phyloP scores from a whole-genome alignment of 306 rosid species.

The Lotus japonicus region DNA sequence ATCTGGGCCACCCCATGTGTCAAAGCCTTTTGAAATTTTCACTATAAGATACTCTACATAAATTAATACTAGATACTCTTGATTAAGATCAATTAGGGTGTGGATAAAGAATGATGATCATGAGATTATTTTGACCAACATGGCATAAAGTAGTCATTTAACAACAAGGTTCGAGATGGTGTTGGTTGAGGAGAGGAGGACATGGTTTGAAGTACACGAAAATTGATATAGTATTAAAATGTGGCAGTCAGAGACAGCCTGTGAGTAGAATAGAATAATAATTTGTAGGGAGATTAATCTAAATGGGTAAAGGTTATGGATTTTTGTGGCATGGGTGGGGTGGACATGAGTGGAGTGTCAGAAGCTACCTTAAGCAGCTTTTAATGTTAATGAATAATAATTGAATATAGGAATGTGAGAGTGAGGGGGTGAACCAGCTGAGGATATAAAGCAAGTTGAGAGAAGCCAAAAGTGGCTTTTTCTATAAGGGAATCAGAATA shows the following conservation, averaged over 20 bases:
- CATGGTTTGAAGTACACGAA: background rate
- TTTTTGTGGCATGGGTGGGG: slow-evolving; percentile 35
- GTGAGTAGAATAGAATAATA: slow-evolving; percentile 15
- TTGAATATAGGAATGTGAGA: background rate
- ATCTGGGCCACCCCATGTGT: background rate
- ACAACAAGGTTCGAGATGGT: background rate
- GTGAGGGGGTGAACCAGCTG: background rate
- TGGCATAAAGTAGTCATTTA: background rate
- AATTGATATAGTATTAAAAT: slow-evolving; percentile 7
- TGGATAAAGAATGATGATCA: background rate
- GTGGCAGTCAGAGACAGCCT: slow-evolving; percentile 22
- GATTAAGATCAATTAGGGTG: background rate
- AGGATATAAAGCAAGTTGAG: slow-evolving; percentile 27
- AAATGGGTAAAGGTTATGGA: slow-evolving; percentile 27
- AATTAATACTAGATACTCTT: slow-evolving; percentile 1
- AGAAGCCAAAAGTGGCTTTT: slow-evolving; percentile 34
- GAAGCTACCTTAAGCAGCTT: slow-evolving; percentile 12
- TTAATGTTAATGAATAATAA: slow-evolving; percentile 14
- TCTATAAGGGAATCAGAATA: slow-evolving; percentile 21
- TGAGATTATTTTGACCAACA: slow-evolving; percentile 13
- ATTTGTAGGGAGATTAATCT: background rate
- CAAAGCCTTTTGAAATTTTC: too few species aligned
- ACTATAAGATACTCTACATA: too few species aligned
- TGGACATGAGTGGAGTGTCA: slow-evolving; percentile 41
- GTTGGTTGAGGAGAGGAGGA: too few species aligned